Evolutionary conservation across 163 green algal species (phyloP).

Genomic region (Chlamydomonas reinhardtii): DNA sequence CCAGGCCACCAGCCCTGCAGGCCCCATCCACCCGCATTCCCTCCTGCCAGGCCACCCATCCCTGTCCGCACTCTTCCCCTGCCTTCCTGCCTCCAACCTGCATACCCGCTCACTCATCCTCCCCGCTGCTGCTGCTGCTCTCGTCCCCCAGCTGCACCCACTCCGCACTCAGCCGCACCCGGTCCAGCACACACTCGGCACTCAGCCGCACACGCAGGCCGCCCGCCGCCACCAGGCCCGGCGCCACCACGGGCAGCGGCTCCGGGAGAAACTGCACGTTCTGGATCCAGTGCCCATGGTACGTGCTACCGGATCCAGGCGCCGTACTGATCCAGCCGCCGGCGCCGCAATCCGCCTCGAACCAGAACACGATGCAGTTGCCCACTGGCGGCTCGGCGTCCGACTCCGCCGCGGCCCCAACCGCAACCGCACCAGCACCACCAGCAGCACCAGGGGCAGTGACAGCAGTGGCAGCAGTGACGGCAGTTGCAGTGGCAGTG

Average conservation of each 20-base stretch:
- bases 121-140: not conserved
- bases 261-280: constrained; percentile 46
- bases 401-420: too few species aligned
- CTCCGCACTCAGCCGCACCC: constrained; percentile 27
- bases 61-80: too few species aligned
- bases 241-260: constrained; percentile 2
- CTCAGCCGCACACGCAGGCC: not conserved
- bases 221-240: not conserved
- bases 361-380: constrained; percentile 54
- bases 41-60: too few species aligned
- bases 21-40: too few species aligned
- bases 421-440: too few species aligned
- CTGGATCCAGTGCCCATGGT: constrained; percentile 56
- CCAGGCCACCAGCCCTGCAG: too few species aligned
- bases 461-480: not conserved
- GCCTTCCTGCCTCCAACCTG: too few species aligned
- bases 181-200: constrained; percentile 24
- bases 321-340: constrained; percentile 45
- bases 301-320: constrained; percentile 25
- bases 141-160: constrained; percentile 8
- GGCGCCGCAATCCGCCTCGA: constrained; percentile 56
- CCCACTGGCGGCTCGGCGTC: not conserved
- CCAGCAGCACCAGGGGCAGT: too few species aligned
- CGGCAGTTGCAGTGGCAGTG: not conserved
- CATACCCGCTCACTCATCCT: not conserved